Percentiles rank a stretch among this genome's conserved stretches.
Conservation (phyloP, 768 basidiomycete genomes). For the Chalciporus pseudorubinellus region DNA sequence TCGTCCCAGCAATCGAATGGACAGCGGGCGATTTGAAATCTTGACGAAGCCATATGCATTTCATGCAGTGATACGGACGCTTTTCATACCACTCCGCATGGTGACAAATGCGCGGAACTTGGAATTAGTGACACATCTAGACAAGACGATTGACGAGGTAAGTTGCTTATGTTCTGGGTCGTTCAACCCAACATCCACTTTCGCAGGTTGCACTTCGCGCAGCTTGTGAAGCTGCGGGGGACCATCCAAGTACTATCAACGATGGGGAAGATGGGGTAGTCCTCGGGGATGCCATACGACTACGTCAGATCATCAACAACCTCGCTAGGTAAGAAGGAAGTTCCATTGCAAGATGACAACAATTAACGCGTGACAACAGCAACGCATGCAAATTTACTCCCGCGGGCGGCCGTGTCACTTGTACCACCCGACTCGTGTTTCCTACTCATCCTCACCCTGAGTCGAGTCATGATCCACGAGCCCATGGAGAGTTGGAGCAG, state of each 20-base stretch:
- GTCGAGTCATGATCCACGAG: not conserved
- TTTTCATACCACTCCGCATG: conserved; percentile 66
- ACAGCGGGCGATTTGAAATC: conserved; percentile 80
- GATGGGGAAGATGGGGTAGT: conserved; percentile 61
- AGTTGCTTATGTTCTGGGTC: not conserved
- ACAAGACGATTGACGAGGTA: conserved; percentile 64
- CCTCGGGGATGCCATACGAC: conserved; percentile 78
- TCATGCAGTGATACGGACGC: conserved; percentile 72
- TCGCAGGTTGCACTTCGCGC: conserved; percentile 56
- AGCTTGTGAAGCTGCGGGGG: conserved; percentile 58
- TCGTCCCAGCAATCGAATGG: conserved; percentile 69
- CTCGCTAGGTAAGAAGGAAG: conserved; percentile 56
- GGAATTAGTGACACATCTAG: conserved; percentile 66
- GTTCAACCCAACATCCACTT: not conserved
- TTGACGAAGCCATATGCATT: conserved; percentile 66
- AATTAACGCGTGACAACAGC: conserved; percentile 32
- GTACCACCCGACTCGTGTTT: conserved; percentile 62
- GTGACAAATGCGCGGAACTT: conserved; percentile 67
- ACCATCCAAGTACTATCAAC: conserved; percentile 24
- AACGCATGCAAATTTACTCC: conserved; percentile 83
- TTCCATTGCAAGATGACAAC: not conserved
- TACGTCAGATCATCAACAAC: conserved; percentile 82
- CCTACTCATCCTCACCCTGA: conserved; percentile 20
- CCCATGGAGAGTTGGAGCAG: conserved; percentile 4
- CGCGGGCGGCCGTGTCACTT: conserved; percentile 61